These are phyloP conservation scores for Prinsepia uniflora DNA, from an alignment of 306 rosid species.

Conservation along the genomic window DNA sequence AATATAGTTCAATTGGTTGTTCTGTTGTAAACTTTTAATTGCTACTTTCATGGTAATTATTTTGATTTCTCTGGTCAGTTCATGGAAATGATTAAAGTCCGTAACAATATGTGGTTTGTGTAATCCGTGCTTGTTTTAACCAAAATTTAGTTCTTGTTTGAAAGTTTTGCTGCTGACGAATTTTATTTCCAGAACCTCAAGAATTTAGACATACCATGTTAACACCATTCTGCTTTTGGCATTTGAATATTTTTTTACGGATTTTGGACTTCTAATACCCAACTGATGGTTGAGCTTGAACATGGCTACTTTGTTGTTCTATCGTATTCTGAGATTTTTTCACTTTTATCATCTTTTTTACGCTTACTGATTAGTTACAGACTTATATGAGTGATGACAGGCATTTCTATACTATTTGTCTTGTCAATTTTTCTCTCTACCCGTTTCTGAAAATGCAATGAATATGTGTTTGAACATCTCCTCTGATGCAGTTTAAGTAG, in stretches of 20 bases:
- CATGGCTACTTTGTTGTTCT: neutral
- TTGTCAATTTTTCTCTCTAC: slow-evolving; percentile 8
- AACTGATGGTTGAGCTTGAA: neutral
- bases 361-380: neutral
- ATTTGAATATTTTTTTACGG: neutral
- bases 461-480: slow-evolving; percentile 11
- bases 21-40: neutral
- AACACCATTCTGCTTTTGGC: neutral
- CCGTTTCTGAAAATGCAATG: slow-evolving; percentile 4
- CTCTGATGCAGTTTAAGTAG: slow-evolving; percentile 45
- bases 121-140: slow-evolving; percentile 10
- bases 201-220: neutral
- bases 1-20: neutral
- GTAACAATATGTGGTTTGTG: neutral
- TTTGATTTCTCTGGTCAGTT: neutral
- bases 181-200: slow-evolving; percentile 1
- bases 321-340: neutral
- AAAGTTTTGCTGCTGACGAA: neutral
- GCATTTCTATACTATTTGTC: slow-evolving; percentile 19
- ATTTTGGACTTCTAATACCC: neutral
- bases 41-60: neutral
- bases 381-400: neutral
- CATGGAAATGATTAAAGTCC: neutral
- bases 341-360: neutral
- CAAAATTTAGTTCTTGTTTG: neutral